phyloP scores from a whole-genome alignment of 225 moss, liverwort and hornwort genomes.

The Physcomitrium patens region DNA sequence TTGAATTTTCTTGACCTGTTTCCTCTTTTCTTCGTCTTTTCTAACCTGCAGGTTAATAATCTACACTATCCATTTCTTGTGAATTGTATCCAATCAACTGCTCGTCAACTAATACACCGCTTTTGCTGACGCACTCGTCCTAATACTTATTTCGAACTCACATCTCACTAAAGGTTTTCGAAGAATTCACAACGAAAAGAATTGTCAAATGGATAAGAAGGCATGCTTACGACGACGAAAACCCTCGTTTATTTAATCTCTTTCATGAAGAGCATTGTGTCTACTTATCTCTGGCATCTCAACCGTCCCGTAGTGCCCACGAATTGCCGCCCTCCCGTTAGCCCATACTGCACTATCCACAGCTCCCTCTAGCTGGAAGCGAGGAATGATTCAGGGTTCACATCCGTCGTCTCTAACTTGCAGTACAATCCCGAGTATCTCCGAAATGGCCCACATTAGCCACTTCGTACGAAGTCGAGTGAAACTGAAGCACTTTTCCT shows the following conservation, averaged over 20 bases:
- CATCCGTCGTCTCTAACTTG: too few relatives aligned
- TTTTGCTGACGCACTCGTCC: not conserved
- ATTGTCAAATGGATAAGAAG: slow-evolving; percentile 28
- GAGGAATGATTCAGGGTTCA: not conserved
- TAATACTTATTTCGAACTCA: not conserved
- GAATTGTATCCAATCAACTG: too few relatives aligned
- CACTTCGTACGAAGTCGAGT: not conserved
- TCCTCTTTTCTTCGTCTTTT: too few relatives aligned
- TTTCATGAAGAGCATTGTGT: not conserved
- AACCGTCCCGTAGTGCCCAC: too few relatives aligned
- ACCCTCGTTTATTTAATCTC: not conserved
- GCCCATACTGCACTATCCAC: too few relatives aligned
- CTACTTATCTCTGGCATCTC: not conserved
- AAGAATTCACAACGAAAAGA: not conserved
- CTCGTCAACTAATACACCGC: too few relatives aligned
- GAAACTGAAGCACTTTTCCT: slow-evolving; percentile 10
- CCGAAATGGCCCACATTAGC: not conserved
- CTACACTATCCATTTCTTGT: too few relatives aligned
- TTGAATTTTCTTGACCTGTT: too few relatives aligned
- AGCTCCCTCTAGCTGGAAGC: not conserved
- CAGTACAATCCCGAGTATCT: not conserved
- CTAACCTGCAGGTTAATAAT: too few relatives aligned
- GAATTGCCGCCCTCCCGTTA: too few relatives aligned
- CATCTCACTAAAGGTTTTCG: not conserved
- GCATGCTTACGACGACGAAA: not conserved